These are phyloP conservation scores for Hymenoscyphus linearis DNA, from an alignment of 2,329 filamentous ascomycete genomes.

Conservation along the genomic window DNA sequence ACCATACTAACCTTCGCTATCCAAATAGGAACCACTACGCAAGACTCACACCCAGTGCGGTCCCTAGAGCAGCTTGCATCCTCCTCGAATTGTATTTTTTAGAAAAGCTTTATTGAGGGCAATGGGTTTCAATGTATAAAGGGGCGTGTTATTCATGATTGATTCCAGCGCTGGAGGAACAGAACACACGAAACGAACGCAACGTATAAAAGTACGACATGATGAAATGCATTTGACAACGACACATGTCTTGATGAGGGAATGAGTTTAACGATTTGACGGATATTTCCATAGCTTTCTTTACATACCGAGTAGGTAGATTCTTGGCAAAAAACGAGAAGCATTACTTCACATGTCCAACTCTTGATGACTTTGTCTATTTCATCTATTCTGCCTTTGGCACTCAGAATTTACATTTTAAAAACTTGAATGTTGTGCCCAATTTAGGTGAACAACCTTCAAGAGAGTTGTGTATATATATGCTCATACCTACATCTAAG, in stretches of 20 bases:
- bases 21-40: slow-evolving; percentile 27
- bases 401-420: too few species aligned
- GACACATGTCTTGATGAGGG: background rate
- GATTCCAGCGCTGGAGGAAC: background rate
- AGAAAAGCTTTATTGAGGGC: slow-evolving; percentile 15
- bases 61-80: slow-evolving; percentile 23
- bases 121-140: background rate
- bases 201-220: slow-evolving; percentile 2
- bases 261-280: background rate
- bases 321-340: too few species aligned
- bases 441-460: too few species aligned
- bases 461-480: too few species aligned
- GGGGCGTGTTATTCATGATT: background rate
- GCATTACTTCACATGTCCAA: too few species aligned
- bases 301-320: too few species aligned
- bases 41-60: slow-evolving; percentile 22
- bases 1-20: background rate
- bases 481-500: too few species aligned
- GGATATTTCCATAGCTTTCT: background rate
- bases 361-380: too few species aligned
- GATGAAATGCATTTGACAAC: background rate
- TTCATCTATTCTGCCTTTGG: too few species aligned
- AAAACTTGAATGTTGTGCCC: too few species aligned
- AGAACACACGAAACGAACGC: background rate
- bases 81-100: slow-evolving; percentile 30